Evolutionary conservation across 345 rosid species (phyloP), one percentile per base, ranked within the genome.

Genomic region (Linum tenue): DNA sequence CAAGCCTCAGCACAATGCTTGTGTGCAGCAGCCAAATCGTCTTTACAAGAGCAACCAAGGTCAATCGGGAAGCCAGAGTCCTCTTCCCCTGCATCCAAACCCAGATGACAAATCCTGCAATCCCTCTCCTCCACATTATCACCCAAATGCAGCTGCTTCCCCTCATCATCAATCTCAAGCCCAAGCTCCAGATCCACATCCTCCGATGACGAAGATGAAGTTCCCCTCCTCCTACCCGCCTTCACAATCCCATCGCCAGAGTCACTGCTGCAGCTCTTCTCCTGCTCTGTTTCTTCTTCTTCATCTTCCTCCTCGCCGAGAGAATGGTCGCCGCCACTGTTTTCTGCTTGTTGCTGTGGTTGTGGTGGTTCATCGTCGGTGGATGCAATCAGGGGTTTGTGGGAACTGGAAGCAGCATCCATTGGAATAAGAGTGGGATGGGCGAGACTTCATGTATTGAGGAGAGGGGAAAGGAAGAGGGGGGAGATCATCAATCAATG

Each of bases 1-100:
- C 77, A 73, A 7, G 77, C 77, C 43, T 69, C 77, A 41, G 77
- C 77, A 56, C 77, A 73, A 8, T 73, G 77, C 55, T 56, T 73
- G 55, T 73, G 77, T 60, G 73, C 72, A 73, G 70, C 73, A 65
- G 77, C 77, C 67, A 73, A 56, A 61, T 73, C 77, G 43, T 73
- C 73, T 39, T 73, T 73, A 37, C 77, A 73, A 55, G 73, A 69
- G 64, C 77, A 73, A 1, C 77, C 77, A 67, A 73, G 44, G 64
- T 73, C 73, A 73, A 73, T 69, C 44, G 77, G 73, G 64, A 69
- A 2, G 3, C 67, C 73, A 69, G 31, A 22, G 31, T 64, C 77
- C 37, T 51, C 73, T 69, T 56, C 60, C 31, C 66, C 73, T 4
- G 51, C 64, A 65, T 65, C 70, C 60, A 73, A 59, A 43, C 67